Evolutionary conservation across 345 rosid genomes (phyloP).

Genomic region (Adansonia digitata): DNA sequence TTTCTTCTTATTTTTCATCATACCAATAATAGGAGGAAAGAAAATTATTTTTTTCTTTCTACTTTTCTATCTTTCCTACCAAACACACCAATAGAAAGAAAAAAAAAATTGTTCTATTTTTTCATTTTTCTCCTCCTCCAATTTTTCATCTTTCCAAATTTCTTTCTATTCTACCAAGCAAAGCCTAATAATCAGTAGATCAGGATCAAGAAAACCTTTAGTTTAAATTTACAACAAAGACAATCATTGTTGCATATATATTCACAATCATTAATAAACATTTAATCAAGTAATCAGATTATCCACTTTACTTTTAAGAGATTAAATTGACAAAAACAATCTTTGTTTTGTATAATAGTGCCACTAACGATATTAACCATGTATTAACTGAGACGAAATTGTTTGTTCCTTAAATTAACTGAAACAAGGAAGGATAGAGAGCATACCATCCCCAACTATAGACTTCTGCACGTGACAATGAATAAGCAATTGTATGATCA

Average conservation of each 20-base stretch:
- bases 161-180: too few species aligned
- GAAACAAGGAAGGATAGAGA: slow-evolving; percentile 4
- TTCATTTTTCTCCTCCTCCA: too few species aligned
- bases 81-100: too few species aligned
- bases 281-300: neutral
- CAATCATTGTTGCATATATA: neutral
- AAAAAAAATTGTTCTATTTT: too few species aligned
- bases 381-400: neutral
- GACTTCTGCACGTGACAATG: slow-evolving; percentile 53
- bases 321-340: neutral
- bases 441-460: slow-evolving; percentile 92
- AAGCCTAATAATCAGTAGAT: too few species aligned
- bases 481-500: slow-evolving; percentile 86
- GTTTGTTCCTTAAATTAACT: neutral
- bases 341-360: neutral
- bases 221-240: neutral
- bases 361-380: slow-evolving; percentile 6
- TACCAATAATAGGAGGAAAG: too few species aligned
- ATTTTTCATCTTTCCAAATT: too few species aligned
- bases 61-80: too few species aligned
- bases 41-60: too few species aligned
- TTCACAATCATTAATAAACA: neutral
- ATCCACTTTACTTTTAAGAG: neutral
- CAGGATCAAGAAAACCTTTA: neutral
- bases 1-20: too few species aligned